Conservation (phyloP, 805 yeast genomes). For the Starmerella bacillaris region DNA sequence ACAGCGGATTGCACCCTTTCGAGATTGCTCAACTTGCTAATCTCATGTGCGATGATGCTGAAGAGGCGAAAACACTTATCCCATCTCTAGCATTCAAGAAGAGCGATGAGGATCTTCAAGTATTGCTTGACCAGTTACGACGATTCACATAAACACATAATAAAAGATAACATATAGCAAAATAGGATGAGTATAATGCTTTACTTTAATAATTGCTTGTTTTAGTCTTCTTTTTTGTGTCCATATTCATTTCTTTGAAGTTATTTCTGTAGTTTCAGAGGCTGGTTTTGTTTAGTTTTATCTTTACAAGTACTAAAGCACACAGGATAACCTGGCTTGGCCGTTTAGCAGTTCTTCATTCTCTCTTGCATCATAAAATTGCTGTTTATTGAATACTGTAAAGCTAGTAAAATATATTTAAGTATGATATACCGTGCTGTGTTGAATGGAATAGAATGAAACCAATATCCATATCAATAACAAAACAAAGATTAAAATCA, state of each 20-base stretch:
- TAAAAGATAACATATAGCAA: not conserved
- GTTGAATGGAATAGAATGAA: no score
- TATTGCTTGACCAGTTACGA: slow-evolving; percentile 71
- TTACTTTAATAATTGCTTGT: not conserved
- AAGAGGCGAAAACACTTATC: slow-evolving; percentile 84
- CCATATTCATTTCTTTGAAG: not conserved
- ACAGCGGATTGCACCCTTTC: slow-evolving; percentile 73
- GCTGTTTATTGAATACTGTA: no score
- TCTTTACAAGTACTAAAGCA: no score
- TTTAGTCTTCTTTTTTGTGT: not conserved
- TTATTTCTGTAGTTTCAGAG: not conserved
- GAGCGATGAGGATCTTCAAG: slow-evolving; percentile 71
- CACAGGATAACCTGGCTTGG: no score
- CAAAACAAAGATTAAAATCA: no score
- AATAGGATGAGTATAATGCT: not conserved
- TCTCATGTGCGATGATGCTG: slow-evolving; percentile 86
- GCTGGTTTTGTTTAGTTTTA: not conserved
- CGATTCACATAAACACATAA: slow-evolving; percentile 15
- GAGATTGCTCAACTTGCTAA: slow-evolving; percentile 84
- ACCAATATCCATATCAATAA: no score
- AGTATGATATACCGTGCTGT: no score
- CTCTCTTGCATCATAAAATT: no score
- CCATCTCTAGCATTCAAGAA: slow-evolving; percentile 74
- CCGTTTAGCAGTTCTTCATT: no score
- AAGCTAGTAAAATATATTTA: no score